A percentile compares a stretch with the other conserved stretches of the same genome.
phyloP scores from a whole-genome alignment of 2,329 filamentous ascomycete genomes.

The Aspergillus sp. region DNA sequence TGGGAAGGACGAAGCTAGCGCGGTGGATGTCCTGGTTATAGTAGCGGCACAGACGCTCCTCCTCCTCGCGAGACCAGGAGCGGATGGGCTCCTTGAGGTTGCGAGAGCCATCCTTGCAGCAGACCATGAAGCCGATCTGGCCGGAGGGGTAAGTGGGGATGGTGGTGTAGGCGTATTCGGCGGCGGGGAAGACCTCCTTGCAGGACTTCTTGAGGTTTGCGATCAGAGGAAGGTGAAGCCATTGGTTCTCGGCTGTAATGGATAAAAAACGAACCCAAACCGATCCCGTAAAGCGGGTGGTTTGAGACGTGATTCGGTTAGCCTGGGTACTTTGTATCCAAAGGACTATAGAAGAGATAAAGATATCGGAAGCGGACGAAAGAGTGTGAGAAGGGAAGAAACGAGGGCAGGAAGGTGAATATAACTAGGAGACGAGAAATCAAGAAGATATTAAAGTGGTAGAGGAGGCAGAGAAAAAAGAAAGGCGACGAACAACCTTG shows the following conservation, averaged over 20 bases:
- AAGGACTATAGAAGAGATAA: constrained; percentile 11
- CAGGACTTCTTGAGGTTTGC: constrained; percentile 94
- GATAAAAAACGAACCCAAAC: constrained; percentile 30
- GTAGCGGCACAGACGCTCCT: constrained; percentile 91
- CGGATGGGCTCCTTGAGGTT: constrained; percentile 85
- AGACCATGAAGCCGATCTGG: constrained; percentile 99
- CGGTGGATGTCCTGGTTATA: constrained; percentile 97
- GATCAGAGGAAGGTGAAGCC: constrained; percentile 95
- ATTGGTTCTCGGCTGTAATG: constrained; percentile 88
- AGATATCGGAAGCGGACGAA: constrained; percentile 14
- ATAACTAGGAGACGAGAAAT: constrained; percentile 8
- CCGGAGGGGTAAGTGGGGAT: constrained; percentile 98
- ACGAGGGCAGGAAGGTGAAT: constrained; percentile 12
- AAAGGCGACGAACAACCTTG: constrained; percentile 98
- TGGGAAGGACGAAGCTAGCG: constrained; percentile 89
- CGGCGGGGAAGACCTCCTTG: constrained; percentile 94
- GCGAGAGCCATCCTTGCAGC: constrained; percentile 85
- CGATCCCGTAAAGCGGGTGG: constrained; percentile 34
- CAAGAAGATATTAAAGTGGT: constrained; percentile 43
- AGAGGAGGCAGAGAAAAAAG: constrained; percentile 36
- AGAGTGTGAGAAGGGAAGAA: constrained; percentile 4
- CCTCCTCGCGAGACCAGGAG: constrained; percentile 79
- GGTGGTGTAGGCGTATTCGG: constrained; percentile 96
- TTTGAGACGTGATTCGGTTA: constrained; percentile 28
- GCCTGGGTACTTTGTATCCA: constrained; percentile 13